Conservation (phyloP, 345 rosid species). For the Lagerstroemia speciosa region DNA sequence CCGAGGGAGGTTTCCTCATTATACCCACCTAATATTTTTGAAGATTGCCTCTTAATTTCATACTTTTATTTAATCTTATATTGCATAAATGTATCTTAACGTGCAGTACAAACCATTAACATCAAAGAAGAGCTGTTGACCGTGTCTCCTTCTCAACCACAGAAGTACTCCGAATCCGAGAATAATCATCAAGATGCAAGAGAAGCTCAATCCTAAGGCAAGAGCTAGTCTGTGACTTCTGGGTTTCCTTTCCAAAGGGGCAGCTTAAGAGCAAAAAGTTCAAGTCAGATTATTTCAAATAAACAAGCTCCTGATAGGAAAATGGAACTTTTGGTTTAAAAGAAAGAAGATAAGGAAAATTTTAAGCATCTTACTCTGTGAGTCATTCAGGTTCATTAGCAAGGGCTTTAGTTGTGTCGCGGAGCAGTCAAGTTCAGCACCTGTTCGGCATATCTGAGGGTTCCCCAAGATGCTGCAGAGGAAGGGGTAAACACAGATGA, state of each 20-base stretch:
- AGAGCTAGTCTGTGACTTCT: conserved; percentile 60
- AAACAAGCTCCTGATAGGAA: background rate
- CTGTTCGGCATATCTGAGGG: conserved; percentile 75
- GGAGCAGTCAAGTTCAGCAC: conserved; percentile 78
- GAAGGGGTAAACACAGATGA: background rate
- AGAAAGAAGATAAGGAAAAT: background rate
- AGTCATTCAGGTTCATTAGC: conserved; percentile 84
- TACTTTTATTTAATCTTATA: background rate
- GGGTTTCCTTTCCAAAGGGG: conserved; percentile 24
- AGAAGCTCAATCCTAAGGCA: conserved; percentile 67
- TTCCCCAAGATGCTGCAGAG: conserved; percentile 78
- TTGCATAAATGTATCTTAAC: background rate
- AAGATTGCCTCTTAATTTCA: background rate
- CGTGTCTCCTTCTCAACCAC: conserved; percentile 76
- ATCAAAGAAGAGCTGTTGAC: conserved; percentile 56
- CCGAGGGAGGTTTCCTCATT: conserved; percentile 81
- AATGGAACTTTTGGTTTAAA: background rate
- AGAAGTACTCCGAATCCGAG: conserved; percentile 56
- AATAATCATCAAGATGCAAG: conserved; percentile 46
- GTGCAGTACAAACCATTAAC: conserved; percentile 51
- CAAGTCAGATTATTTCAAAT: background rate
- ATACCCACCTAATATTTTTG: conserved; percentile 17
- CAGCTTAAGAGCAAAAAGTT: conserved; percentile 22
- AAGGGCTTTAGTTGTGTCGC: conserved; percentile 74
- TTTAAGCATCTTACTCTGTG: conserved; percentile 39